Evolutionary conservation across 768 basidiomycete species (phyloP).

Genomic region (Kwoniella bestiolae): DNA sequence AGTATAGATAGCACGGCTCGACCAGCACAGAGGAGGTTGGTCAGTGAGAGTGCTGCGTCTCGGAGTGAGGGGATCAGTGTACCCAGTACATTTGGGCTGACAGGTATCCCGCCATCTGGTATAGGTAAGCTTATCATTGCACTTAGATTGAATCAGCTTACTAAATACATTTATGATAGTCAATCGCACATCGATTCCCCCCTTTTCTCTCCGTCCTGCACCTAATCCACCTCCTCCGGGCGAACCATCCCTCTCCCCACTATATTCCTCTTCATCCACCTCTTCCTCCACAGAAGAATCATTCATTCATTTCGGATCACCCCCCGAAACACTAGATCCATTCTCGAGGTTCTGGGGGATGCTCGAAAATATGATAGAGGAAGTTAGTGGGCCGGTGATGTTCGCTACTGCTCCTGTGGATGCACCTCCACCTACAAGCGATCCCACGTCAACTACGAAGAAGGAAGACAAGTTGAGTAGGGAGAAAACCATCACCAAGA

Average conservation of each 20-base stretch:
- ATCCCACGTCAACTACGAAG: not conserved
- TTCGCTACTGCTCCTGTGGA: conserved; percentile 50
- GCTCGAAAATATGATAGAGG: conserved; percentile 52
- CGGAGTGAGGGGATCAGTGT: not conserved
- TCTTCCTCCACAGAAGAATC: conserved; percentile 34
- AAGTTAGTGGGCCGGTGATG: conserved; percentile 52
- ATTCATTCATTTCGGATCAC: conserved; percentile 38
- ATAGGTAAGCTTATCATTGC: too few relatives aligned
- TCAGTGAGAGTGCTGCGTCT: conserved; percentile 8
- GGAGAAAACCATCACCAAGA: conserved; percentile 12
- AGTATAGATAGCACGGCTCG: not conserved
- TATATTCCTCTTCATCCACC: conserved; percentile 41
- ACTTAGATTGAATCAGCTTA: too few relatives aligned
- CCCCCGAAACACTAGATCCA: conserved; percentile 49
- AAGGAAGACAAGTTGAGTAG: conserved; percentile 1
- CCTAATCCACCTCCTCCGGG: conserved; percentile 1
- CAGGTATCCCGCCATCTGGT: conserved; percentile 6
- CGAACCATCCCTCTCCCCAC: conserved; percentile 21
- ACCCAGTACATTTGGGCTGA: not conserved
- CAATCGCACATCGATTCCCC: conserved; percentile 24
- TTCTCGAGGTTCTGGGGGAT: conserved; percentile 56
- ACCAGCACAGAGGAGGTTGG: not conserved
- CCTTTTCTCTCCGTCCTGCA: conserved; percentile 40
- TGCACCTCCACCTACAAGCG: conserved; percentile 1
- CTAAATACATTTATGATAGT: conserved; percentile 3